Evolutionary conservation across 1,284 basidiomycete genomes (phyloP), one percentile per base, ranked within the genome.

Genomic region (Puccinia sorghi): DNA sequence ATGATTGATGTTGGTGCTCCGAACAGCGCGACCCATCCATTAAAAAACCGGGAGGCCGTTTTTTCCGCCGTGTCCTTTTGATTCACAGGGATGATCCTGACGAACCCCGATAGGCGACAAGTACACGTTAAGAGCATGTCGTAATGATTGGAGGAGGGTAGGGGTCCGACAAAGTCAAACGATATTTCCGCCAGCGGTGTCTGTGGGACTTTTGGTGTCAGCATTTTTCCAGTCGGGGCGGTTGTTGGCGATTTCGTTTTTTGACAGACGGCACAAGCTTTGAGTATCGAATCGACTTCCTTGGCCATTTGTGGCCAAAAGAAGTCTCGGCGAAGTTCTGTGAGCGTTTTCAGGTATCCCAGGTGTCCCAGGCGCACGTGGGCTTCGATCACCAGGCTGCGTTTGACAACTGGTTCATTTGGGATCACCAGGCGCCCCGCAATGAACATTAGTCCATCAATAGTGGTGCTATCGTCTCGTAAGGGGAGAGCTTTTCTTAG

Each of bases 321-420:
- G 13, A 46, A 46, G 43, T 46, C 43, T 6, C 43, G 43, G 0
- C 81, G 80, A 0, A 86, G 80, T 0, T 83, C 59, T 0, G 77
- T 81, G 72, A 86, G 86, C 20, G 82, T 82, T 70, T 87, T 87
- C 22, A 85, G 82, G 25, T 83, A 81, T 0, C 86, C 85, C 72
- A 86, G 85, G 76, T 87, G 86, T 0, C 86, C 85, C 0, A 84
- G 83, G 0, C 83, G 73, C 54, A 84, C 81, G 67, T 85, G 84
- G 0, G 84, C 83, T 1, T 85, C 76, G 0, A 73, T 79, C 66
- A 82, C 83, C 0, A 85, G 77, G 15, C 66, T 43, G 48, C 85
- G 81, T 9, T 83, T 78, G 3, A 85, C 3, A 1, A 73, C 59
- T 0, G 50, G 48, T 7, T 41, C 56, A 0, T 78, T 66, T 0